A percentile compares a stretch with the other conserved stretches of the same genome.
Evolutionary conservation across 2,329 filamentous ascomycete genomes (phyloP).

Genomic region (Nothomitra cinnamomea): DNA sequence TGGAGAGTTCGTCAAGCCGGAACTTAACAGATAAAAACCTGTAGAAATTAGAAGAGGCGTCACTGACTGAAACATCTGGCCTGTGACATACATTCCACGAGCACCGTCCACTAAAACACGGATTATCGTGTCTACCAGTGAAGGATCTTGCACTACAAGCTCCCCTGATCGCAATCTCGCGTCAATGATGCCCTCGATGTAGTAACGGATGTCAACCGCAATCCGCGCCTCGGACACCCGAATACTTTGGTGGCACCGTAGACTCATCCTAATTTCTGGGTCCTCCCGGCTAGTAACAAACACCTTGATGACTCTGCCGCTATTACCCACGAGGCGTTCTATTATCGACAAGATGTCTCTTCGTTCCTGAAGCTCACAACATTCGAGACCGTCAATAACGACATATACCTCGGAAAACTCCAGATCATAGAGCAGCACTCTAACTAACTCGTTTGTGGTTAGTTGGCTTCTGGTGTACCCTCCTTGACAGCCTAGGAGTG

Average conservation of each 20-base stretch:
- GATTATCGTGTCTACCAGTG: constrained; percentile 4
- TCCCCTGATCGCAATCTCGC: not conserved
- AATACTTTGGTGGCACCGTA: not conserved
- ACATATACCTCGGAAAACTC: constrained; percentile 4
- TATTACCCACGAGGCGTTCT: not conserved
- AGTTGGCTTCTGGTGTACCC: constrained; percentile 1
- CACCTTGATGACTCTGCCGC: not conserved
- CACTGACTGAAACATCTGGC: not conserved
- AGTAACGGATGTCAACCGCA: not conserved
- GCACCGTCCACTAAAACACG: constrained; percentile 1
- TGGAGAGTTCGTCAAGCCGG: not conserved
- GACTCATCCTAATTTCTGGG: not conserved
- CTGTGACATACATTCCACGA: constrained; percentile 5
- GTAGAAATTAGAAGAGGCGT: not conserved
- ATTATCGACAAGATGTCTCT: constrained; percentile 7
- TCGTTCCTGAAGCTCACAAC: constrained; percentile 9
- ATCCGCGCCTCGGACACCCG: not conserved
- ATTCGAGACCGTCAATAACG: constrained; percentile 12
- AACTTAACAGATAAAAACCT: not conserved
- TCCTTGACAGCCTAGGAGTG: not conserved
- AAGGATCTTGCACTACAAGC: not conserved
- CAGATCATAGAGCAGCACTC: constrained; percentile 4
- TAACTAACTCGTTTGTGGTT: too few relatives aligned
- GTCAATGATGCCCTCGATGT: not conserved
- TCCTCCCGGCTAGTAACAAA: not conserved